phyloP scores from a whole-genome alignment of 805 yeast genomes.

The Saccharomycopsis synnaedendra region DNA sequence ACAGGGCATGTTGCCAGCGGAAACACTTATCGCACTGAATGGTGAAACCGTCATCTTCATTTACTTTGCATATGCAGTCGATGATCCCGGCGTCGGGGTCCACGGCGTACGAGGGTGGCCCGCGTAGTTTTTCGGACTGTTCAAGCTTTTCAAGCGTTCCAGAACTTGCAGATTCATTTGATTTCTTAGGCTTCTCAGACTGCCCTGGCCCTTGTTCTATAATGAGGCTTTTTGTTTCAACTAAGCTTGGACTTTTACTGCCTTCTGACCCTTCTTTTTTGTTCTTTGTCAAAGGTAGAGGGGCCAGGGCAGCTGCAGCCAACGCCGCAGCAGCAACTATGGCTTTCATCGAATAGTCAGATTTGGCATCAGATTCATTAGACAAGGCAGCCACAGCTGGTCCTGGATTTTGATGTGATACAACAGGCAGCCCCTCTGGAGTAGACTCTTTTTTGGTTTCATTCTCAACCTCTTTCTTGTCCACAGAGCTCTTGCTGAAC shows the following conservation, averaged over 20 bases:
- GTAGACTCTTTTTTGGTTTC: neutral
- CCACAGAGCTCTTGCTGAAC: neutral
- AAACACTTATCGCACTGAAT: constrained; percentile 89
- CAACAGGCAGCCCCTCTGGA: neutral
- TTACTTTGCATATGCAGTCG: constrained; percentile 80
- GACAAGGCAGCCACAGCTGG: constrained; percentile 16
- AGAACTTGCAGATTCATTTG: no score
- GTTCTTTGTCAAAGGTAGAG: constrained; percentile 36
- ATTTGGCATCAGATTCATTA: neutral
- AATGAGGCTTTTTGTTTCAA: constrained; percentile 10
- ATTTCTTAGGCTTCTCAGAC: neutral
- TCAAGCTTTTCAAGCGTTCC: neutral
- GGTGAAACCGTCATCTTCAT: constrained; percentile 87
- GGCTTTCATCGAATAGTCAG: constrained; percentile 30
- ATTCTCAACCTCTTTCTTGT: neutral
- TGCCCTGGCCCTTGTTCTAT: neutral
- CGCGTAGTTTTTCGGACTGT: neutral
- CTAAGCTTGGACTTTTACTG: neutral
- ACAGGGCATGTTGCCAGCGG: constrained; percentile 93
- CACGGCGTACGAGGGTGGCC: constrained; percentile 40
- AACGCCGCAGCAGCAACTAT: constrained; percentile 75
- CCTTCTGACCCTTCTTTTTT: neutral
- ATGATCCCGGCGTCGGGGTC: constrained; percentile 78
- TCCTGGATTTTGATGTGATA: constrained; percentile 12
- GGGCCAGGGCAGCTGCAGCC: constrained; percentile 73